These are phyloP conservation scores for Blastocystis sp. DNA, from an alignment of 352 stramenopile genomes.

Conservation along the genomic window DNA sequence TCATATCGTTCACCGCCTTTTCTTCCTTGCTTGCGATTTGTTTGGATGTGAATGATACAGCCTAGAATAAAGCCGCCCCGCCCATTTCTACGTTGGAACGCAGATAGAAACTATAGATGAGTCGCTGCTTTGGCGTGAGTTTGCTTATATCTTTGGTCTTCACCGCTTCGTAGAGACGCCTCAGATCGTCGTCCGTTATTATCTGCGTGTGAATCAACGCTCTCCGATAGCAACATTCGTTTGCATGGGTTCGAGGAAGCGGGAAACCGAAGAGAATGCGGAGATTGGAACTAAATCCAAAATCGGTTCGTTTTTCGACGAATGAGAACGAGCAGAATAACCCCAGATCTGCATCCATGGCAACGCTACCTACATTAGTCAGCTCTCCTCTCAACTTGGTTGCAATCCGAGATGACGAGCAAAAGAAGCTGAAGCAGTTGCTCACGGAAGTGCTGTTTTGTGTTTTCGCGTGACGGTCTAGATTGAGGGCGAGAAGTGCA, in stretches of 20 bases:
- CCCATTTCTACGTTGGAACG: not conserved
- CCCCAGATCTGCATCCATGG: constrained; percentile 8
- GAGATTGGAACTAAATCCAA: too few species aligned
- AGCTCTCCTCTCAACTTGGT: constrained; percentile 60
- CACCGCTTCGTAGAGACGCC: not conserved
- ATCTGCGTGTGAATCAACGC: not conserved
- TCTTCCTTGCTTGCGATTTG: not conserved
- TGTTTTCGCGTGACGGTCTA: not conserved
- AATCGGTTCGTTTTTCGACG: too few species aligned
- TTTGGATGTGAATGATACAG: not conserved
- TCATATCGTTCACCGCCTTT: not conserved
- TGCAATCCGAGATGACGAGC: constrained; percentile 44
- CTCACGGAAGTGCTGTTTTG: constrained; percentile 16
- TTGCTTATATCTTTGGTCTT: not conserved
- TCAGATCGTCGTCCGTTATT: not conserved
- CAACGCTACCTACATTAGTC: constrained; percentile 45
- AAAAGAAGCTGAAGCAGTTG: constrained; percentile 43
- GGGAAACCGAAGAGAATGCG: too few species aligned
- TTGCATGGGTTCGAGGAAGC: not conserved
- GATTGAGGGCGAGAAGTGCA: constrained; percentile 63
- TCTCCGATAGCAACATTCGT: not conserved
- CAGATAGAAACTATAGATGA: constrained; percentile 10
- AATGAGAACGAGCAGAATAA: not conserved
- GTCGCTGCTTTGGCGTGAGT: not conserved
- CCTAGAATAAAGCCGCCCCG: not conserved